A percentile compares a stretch with the other conserved stretches of the same genome.
Conservation (phyloP, 2,329 filamentous ascomycete species). For the Trichoderma sp. region DNA sequence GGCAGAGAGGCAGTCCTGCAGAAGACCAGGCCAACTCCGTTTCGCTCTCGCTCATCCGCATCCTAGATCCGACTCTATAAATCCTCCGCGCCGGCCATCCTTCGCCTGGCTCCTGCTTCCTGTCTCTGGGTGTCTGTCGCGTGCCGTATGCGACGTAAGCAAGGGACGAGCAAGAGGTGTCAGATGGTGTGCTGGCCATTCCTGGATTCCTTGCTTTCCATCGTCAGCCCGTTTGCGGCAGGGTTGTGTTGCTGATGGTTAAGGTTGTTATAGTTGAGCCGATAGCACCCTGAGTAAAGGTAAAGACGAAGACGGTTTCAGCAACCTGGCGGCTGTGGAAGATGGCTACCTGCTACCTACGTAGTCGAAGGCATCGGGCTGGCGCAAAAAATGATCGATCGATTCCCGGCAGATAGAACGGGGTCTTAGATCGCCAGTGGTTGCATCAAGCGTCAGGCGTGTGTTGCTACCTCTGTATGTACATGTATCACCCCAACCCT, state of each 20-base stretch:
- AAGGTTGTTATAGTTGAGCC: not conserved
- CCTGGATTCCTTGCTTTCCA: not conserved
- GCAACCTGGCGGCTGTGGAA: not conserved
- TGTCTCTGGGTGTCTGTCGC: not conserved
- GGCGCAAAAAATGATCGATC: constrained; percentile 11
- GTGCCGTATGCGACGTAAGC: not conserved
- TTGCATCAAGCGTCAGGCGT: constrained; percentile 2
- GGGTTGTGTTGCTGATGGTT: not conserved
- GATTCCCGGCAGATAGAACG: constrained; percentile 18
- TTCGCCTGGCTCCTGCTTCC: not conserved
- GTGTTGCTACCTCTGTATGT: not conserved
- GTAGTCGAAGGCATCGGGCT: not conserved
- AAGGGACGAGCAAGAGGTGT: not conserved
- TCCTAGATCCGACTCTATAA: not conserved
- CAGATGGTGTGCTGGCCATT: not conserved
- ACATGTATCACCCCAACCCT: constrained; percentile 3
- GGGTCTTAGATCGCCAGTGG: constrained; percentile 8
- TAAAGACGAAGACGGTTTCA: not conserved
- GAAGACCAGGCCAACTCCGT: not conserved
- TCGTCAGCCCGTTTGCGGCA: constrained; percentile 2
- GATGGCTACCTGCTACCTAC: too few species aligned
- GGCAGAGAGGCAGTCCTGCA: too few species aligned
- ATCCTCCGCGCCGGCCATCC: constrained; percentile 7
- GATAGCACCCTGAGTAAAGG: not conserved
- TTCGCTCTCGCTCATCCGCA: not conserved